Conservation (phyloP, 345 rosid genomes). For the Aquilaria yunnanensis region DNA sequence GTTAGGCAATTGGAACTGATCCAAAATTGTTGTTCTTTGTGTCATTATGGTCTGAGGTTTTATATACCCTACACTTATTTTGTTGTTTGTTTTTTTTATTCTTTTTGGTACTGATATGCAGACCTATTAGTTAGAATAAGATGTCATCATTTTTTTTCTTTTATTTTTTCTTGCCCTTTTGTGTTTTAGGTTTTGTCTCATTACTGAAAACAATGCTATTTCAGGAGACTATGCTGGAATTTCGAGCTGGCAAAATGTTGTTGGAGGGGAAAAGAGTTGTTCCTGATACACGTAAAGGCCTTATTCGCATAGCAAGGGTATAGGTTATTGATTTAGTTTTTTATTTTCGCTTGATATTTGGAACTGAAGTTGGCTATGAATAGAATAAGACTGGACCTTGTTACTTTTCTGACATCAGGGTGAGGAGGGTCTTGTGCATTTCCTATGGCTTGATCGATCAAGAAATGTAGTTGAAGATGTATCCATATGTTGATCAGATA, state of each 20-base stretch:
- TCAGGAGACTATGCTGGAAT: constrained; percentile 80
- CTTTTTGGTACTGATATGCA: too few relatives aligned
- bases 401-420: constrained; percentile 33
- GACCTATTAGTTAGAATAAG: too few relatives aligned
- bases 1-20: too few relatives aligned
- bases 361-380: too few relatives aligned
- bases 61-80: too few relatives aligned
- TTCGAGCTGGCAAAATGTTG: constrained; percentile 96
- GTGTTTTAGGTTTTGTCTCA: neutral
- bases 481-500: constrained; percentile 33
- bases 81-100: too few relatives aligned
- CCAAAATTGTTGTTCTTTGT: too few relatives aligned
- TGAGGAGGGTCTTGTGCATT: constrained; percentile 84
- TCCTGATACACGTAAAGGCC: constrained; percentile 88
- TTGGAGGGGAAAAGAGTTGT: constrained; percentile 75
- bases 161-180: too few relatives aligned
- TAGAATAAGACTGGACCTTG: too few relatives aligned
- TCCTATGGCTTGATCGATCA: constrained; percentile 90
- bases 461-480: constrained; percentile 74
- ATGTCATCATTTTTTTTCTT: too few relatives aligned
- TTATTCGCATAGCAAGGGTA: constrained; percentile 82
- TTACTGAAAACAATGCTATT: neutral
- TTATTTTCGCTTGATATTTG: too few relatives aligned
- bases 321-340: neutral
- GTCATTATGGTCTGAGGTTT: too few relatives aligned